phyloP scores from a whole-genome alignment of 306 rosid genomes.

The Hippophae rhamnoides region DNA sequence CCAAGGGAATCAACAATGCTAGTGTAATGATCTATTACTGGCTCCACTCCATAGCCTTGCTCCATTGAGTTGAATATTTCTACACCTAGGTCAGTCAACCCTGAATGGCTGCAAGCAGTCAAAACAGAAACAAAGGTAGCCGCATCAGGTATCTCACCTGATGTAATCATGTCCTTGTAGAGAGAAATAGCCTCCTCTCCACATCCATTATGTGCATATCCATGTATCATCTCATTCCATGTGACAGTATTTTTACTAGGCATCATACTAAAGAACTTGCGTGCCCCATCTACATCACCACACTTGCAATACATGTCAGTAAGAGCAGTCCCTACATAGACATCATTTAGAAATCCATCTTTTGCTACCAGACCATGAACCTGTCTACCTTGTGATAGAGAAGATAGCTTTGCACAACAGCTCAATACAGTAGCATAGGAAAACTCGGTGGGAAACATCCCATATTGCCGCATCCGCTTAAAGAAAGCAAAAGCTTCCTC shows the following conservation, averaged over 20 bases:
- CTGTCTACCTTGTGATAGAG: slow-evolving; percentile 55
- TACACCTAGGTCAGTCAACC: slow-evolving; percentile 59
- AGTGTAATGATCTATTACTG: slow-evolving; percentile 58
- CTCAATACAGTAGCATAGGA: slow-evolving; percentile 52
- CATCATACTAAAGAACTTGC: slow-evolving; percentile 41
- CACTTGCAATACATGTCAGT: slow-evolving; percentile 69
- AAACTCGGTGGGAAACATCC: slow-evolving; percentile 45
- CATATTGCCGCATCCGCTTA: slow-evolving; percentile 40
- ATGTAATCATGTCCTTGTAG: slow-evolving; percentile 47
- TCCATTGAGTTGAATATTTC: slow-evolving; percentile 59
- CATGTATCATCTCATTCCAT: slow-evolving; percentile 80
- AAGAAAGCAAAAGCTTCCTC: slow-evolving; percentile 50
- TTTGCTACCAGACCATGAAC: slow-evolving; percentile 54
- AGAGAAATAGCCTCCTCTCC: slow-evolving; percentile 57
- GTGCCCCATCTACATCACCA: slow-evolving; percentile 47
- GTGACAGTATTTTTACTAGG: slow-evolving; percentile 46
- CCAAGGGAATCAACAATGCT: slow-evolving; percentile 63
- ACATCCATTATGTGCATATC: slow-evolving; percentile 68
- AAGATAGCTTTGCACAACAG: slow-evolving; percentile 63
- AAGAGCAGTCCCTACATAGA: slow-evolving; percentile 66
- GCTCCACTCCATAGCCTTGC: slow-evolving; percentile 36
- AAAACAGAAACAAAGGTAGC: slow-evolving; percentile 55
- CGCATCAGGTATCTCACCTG: slow-evolving; percentile 47
- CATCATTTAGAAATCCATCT: slow-evolving; percentile 45
- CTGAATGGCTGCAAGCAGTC: slow-evolving; percentile 77